A percentile compares a stretch with the other conserved stretches of the same genome.
phyloP scores from a whole-genome alignment of 371 early-diverging fungal species.

The Catenaria anguillulae region DNA sequence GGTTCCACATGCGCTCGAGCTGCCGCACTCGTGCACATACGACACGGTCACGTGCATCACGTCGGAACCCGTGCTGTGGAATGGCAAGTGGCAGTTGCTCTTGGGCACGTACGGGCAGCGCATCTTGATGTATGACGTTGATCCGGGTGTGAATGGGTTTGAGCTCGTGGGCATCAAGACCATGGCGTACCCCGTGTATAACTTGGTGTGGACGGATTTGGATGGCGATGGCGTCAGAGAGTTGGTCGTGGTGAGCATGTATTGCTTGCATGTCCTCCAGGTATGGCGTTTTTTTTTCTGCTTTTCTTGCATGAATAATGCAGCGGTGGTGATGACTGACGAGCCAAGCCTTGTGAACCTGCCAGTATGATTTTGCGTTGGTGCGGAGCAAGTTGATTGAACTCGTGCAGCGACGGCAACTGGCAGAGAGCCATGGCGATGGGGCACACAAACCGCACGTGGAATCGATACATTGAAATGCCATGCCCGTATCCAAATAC shows the following conservation, averaged over 20 bases:
- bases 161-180: neutral
- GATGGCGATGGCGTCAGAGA: neutral
- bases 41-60: neutral
- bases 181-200: neutral
- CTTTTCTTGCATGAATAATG: no score
- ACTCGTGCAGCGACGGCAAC: no score
- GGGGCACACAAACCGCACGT: no score
- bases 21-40: neutral
- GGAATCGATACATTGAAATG: no score
- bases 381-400: no score
- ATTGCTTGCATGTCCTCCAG: no score
- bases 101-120: constrained; percentile 1
- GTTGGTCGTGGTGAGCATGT: neutral
- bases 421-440: no score
- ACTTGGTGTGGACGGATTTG: neutral
- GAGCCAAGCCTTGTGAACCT: no score
- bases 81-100: neutral
- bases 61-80: neutral
- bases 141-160: neutral
- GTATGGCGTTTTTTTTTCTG: no score
- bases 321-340: no score
- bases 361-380: no score
- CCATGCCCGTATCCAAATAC: no score
- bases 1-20: neutral
- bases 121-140: neutral